A percentile compares a stretch with the other conserved stretches of the same genome.
These are phyloP conservation scores for Leishmania lainsoni DNA, from an alignment of 208 protist species.

Conservation along the genomic window DNA sequence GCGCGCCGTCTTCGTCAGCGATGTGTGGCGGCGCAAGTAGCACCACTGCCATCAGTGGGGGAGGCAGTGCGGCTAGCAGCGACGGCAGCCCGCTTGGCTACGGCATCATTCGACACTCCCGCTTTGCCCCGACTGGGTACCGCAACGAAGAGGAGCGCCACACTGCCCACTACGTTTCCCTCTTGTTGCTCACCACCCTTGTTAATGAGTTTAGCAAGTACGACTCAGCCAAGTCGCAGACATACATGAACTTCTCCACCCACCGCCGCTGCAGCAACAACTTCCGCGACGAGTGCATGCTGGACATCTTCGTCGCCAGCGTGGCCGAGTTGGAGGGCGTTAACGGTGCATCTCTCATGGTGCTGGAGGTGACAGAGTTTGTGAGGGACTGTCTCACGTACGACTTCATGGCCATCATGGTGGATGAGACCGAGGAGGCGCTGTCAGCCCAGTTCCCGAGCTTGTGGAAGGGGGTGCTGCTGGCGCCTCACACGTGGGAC, in stretches of 20 bases:
- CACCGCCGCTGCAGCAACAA: constrained; percentile 84
- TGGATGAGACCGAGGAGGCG: constrained; percentile 84
- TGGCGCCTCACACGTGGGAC: constrained; percentile 46
- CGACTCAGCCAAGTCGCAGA: constrained; percentile 66
- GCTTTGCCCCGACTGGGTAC: constrained; percentile 9
- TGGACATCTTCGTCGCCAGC: constrained; percentile 58
- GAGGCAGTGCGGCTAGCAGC: neutral
- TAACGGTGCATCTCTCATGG: constrained; percentile 23
- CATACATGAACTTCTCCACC: constrained; percentile 71
- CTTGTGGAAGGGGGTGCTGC: constrained; percentile 64
- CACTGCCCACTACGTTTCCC: constrained; percentile 32
- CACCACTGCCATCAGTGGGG: constrained; percentile 6
- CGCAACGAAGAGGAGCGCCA: constrained; percentile 25
- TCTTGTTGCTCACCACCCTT: constrained; percentile 62
- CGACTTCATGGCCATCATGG: constrained; percentile 88
- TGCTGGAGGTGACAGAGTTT: constrained; percentile 53
- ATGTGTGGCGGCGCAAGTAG: neutral
- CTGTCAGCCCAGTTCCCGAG: constrained; percentile 74
- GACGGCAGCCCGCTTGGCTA: constrained; percentile 13
- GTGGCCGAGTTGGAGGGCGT: constrained; percentile 53
- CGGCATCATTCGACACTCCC: constrained; percentile 22
- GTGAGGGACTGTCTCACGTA: constrained; percentile 67
- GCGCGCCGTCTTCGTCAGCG: neutral
- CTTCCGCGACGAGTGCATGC: constrained; percentile 70
- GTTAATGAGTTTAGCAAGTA: constrained; percentile 73